Conservation (phyloP, 2,329 filamentous ascomycete species). For the Exophiala xenobiotica region DNA sequence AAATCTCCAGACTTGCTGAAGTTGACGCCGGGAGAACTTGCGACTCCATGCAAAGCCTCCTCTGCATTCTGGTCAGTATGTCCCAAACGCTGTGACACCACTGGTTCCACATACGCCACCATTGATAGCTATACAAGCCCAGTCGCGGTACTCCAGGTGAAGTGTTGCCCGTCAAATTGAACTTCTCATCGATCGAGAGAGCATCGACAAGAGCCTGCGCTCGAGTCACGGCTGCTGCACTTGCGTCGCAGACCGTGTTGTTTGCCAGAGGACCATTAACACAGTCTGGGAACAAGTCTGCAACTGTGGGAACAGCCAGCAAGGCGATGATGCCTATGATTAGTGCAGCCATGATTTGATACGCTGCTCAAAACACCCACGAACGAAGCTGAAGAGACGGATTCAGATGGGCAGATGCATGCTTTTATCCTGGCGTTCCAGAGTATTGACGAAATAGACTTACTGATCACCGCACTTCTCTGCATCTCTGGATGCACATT, state of each 20-base stretch:
- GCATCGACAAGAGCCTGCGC: conserved; percentile 51
- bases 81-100: background rate
- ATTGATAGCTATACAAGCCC: conserved; percentile 57
- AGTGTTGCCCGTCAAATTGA: conserved; percentile 53
- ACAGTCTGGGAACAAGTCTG: conserved; percentile 47
- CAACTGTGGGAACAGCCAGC: conserved; percentile 13
- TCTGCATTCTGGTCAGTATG: conserved; percentile 16
- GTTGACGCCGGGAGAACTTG: conserved; percentile 53
- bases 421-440: background rate
- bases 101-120: conserved; percentile 17
- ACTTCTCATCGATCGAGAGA: conserved; percentile 55
- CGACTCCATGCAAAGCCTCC: conserved; percentile 60
- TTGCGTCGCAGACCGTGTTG: conserved; percentile 53
- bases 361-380: background rate
- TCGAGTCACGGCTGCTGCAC: conserved; percentile 41
- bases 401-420: background rate
- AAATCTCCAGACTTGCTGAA: conserved; percentile 56
- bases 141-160: conserved; percentile 55
- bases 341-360: conserved; percentile 13
- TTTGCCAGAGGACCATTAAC: conserved; percentile 50
- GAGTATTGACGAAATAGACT: background rate
- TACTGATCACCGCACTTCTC: background rate
- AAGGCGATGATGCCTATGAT: conserved; percentile 8
- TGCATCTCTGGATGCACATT: background rate
- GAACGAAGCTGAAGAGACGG: background rate